Evolutionary conservation across 176 grass and related monocot species (phyloP).

Genomic region (Oryza nivara): DNA sequence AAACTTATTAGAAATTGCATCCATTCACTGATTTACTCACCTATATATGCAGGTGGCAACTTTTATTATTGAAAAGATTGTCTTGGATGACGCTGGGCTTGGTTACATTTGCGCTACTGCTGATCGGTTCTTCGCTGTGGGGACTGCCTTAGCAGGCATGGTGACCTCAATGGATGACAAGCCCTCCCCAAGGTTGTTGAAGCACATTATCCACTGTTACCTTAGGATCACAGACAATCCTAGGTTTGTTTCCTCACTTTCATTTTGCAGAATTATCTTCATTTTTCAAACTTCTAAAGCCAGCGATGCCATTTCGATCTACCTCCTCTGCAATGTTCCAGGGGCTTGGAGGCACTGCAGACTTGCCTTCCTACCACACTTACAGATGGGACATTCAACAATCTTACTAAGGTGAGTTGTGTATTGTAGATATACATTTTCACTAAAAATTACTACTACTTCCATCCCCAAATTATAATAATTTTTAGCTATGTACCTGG

Average conservation of each 20-base stretch:
- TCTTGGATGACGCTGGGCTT: slow-evolving; percentile 67
- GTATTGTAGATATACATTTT: neutral
- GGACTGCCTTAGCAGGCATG: slow-evolving; percentile 60
- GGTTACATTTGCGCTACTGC: slow-evolving; percentile 53
- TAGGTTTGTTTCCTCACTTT: slow-evolving; percentile 51
- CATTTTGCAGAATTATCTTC: neutral
- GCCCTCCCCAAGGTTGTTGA: slow-evolving; percentile 71
- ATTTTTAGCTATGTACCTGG: no score
- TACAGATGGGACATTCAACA: slow-evolving; percentile 66
- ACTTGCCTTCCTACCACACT: slow-evolving; percentile 56
- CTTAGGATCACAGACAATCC: slow-evolving; percentile 71
- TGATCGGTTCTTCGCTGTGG: slow-evolving; percentile 64
- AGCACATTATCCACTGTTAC: slow-evolving; percentile 79
- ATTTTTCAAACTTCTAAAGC: no score
- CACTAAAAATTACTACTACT: neutral
- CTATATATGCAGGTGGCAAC: slow-evolving; percentile 65
- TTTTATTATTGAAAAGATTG: slow-evolving; percentile 78
- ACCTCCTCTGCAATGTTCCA: slow-evolving; percentile 20
- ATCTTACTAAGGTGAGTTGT: slow-evolving; percentile 53
- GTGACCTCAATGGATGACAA: slow-evolving; percentile 50
- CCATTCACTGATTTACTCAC: slow-evolving; percentile 30
- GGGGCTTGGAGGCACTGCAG: slow-evolving; percentile 54
- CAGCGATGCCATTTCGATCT: no score
- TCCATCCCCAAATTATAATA: no score
- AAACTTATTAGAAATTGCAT: neutral